Evolutionary conservation across 2,329 filamentous ascomycete species (phyloP), one percentile per base, ranked within the genome.

Genomic region (Cladosporium sphaerospermum): DNA sequence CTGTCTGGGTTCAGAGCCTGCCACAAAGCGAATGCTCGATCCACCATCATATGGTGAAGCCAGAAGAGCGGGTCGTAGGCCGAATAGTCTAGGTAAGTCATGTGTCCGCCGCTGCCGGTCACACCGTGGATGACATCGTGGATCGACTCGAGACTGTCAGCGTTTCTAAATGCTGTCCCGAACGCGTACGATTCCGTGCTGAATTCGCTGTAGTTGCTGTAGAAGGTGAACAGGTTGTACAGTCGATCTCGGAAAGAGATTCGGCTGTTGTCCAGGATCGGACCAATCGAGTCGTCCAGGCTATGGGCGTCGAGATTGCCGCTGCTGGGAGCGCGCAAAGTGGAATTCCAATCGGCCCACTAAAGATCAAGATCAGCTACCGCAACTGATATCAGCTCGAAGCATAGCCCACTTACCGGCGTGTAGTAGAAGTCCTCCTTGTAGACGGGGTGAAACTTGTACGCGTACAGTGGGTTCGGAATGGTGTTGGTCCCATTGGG

Each of bases 21-120:
- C 87, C 87, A 93, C 56, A 95, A 78, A 32, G 87, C 81, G 57
- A 89, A 81, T 28, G 88, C 69, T 2, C 89, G 81, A 63, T 95
- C 89, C 7, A 89, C 79, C 68, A 87, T 90, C 57, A 59, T 57
- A 62, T 92, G 88, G 62, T 92, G 87, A 8, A 92, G 71, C 70
- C 85, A 88, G 69, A 92, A 91, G 10, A 88, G 72, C 0, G 88
- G 88, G 64, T 95, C 89, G 64, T 89, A 95, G 0, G 85, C 80
- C 1, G 88, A 86, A 60, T 86, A 85, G 14, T 83, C 81, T 32
- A 84, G 81, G 67, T 81, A 86, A 40, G 78, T 81, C 80, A 87
- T 86, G 61, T 89, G 85, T 1, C 86, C 85, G 34, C 77, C 76
- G 54, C 71, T 67, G 50, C 78, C 86, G 3, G 78, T 74, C 45